Percentiles rank a stretch among this genome's conserved stretches.
Conservation (phyloP, 2,329 filamentous ascomycete genomes). For the Curvularia sp. region DNA sequence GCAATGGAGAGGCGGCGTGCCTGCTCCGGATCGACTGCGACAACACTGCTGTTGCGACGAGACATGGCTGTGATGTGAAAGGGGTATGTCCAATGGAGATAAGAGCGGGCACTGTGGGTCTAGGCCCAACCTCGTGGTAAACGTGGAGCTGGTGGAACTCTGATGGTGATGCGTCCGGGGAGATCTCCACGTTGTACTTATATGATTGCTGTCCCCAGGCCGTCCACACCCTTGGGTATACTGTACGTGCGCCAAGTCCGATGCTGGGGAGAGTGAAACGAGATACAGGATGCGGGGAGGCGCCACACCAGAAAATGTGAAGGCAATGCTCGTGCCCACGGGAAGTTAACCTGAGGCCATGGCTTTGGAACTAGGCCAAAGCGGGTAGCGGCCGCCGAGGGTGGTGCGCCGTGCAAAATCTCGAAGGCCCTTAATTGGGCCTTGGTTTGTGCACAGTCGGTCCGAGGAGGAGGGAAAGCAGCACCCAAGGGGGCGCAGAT, state of each 20-base stretch:
- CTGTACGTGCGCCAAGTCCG: slow-evolving; percentile 26
- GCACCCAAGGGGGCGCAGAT: neutral
- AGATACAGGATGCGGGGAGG: slow-evolving; percentile 36
- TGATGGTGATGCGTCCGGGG: slow-evolving; percentile 12
- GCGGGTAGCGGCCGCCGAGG: slow-evolving; percentile 31
- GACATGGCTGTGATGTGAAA: slow-evolving; percentile 34
- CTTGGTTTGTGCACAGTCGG: slow-evolving; percentile 25
- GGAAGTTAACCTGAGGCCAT: slow-evolving; percentile 17
- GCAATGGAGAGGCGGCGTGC: slow-evolving; percentile 38
- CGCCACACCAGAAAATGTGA: slow-evolving; percentile 23
- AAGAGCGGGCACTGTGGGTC: slow-evolving; percentile 11
- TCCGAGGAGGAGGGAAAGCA: slow-evolving; percentile 18
- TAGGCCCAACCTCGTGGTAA: slow-evolving; percentile 23
- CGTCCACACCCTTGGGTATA: slow-evolving; percentile 20
- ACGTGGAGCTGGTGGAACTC: slow-evolving; percentile 25
- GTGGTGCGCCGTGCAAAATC: slow-evolving; percentile 8
- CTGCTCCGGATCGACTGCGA: slow-evolving; percentile 42
- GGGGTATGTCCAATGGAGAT: slow-evolving; percentile 3
- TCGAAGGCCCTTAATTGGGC: neutral
- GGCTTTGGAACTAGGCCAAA: slow-evolving; percentile 20
- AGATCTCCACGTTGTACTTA: slow-evolving; percentile 29
- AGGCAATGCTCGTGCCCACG: slow-evolving; percentile 6
- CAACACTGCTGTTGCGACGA: slow-evolving; percentile 43
- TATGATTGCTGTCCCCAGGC: slow-evolving; percentile 22
- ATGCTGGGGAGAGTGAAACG: slow-evolving; percentile 26